Evolutionary conservation across 2,329 filamentous ascomycete genomes (phyloP), one percentile per base, ranked within the genome.

Genomic region (Alternaria tenuissima): DNA sequence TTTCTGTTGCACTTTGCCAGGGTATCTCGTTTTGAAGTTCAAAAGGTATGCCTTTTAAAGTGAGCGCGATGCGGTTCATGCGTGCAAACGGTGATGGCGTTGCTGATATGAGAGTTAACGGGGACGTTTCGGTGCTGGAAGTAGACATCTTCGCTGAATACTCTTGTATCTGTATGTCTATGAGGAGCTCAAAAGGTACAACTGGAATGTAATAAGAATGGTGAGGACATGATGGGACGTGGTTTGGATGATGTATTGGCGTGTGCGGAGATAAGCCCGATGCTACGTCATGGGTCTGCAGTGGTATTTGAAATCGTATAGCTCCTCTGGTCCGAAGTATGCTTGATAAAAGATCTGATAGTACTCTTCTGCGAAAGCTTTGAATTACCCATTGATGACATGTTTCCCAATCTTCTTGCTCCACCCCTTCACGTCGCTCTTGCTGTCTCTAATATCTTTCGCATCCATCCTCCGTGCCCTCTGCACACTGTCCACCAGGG

Each of bases 1-100:
- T 81, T 47, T 76, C 54, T 1, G 79, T 81, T 4, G 74, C 74
- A 18, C 63, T 67, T 66, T 81, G 73, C 79, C 80, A 81, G 0
- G 79, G 80, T 1, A 82, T 79, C 70, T 81, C 80, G 36, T 78
- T 81, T 46, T 78, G 68, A 30, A 82, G 71, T 1, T 57, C 65
- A 71, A 81, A 81, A 3, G 79, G 76, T 22, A 82, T 76, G 56
- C 54, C 47, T 64, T 81, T 81, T 22, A 81, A 75, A 39, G 63
- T 57, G 7, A 81, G 72, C 5, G 73, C 73, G 34, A 81, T 80
- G 63, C 79, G 75, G 41, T 80, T 76, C 71, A 81, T 81, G 43
- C 79, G 76, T 8, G 79, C 78, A 62, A 79, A 80, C 8, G 78
- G 78, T 3, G 76, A 79, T 16, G 78, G 76, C 2, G 78, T 78